A percentile compares a stretch with the other conserved stretches of the same genome.
phyloP scores from a whole-genome alignment of 2,329 filamentous ascomycete species.

The Colletotrichum musae region DNA sequence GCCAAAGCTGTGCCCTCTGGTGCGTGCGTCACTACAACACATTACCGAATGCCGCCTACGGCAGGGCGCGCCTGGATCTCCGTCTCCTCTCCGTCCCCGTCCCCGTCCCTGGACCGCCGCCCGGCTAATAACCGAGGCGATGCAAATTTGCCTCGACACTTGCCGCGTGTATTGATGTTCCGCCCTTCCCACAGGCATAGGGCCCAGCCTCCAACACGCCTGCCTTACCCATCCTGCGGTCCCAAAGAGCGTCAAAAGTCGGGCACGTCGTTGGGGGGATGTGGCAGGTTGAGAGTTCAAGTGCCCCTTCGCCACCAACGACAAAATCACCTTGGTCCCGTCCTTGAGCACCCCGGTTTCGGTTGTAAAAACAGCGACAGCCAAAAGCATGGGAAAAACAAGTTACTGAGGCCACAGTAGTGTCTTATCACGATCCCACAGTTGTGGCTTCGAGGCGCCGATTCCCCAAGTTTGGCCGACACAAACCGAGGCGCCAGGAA shows the following conservation, averaged over 20 bases:
- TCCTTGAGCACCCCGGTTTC: constrained; percentile 87
- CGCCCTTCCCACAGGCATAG: not conserved
- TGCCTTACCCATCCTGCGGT: too few relatives aligned
- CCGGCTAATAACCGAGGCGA: not conserved
- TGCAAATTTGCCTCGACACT: not conserved
- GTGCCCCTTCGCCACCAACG: constrained; percentile 71
- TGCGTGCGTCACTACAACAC: too few relatives aligned
- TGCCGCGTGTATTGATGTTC: not conserved
- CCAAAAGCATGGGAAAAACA: constrained; percentile 77
- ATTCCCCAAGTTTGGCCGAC: not conserved
- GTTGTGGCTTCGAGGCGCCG: constrained; percentile 2
- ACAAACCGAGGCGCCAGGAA: constrained; percentile 38
- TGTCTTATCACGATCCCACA: constrained; percentile 19
- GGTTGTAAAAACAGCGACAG: constrained; percentile 88
- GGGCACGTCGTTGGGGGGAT: constrained; percentile 47
- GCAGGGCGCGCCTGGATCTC: too few relatives aligned
- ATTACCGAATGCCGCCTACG: too few relatives aligned
- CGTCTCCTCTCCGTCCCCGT: too few relatives aligned
- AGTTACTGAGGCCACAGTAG: constrained; percentile 57
- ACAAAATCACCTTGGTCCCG: constrained; percentile 76
- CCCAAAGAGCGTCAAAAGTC: not conserved
- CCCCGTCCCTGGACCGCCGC: not conserved
- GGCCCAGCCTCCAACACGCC: too few relatives aligned
- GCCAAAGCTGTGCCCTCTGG: not conserved
- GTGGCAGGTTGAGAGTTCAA: constrained; percentile 75